A percentile compares a stretch with the other conserved stretches of the same genome.
phyloP scores from a whole-genome alignment of 768 basidiomycete genomes.

The Podaxis mareebaensis region DNA sequence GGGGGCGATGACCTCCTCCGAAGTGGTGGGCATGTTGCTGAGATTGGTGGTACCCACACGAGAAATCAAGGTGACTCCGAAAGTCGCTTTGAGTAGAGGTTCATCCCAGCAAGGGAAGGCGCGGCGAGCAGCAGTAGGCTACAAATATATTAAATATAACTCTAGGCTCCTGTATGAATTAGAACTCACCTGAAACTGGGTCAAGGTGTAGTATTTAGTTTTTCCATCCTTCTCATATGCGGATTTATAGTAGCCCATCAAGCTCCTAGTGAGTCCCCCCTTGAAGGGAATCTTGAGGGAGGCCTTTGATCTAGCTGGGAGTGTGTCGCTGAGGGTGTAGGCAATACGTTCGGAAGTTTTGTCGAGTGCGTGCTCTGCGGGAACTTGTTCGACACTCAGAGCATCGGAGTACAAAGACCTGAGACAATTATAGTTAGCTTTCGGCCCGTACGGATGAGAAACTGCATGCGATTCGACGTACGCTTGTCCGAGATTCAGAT shows the following conservation, averaged over 20 bases:
- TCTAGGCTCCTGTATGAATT: background rate
- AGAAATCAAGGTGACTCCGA: constrained; percentile 75
- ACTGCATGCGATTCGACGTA: constrained; percentile 24
- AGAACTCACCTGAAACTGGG: constrained; percentile 77
- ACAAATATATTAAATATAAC: background rate
- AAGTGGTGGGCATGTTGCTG: constrained; percentile 82
- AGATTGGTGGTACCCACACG: constrained; percentile 72
- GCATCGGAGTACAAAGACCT: constrained; percentile 56
- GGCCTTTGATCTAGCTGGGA: constrained; percentile 69
- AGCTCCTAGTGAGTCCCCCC: constrained; percentile 63
- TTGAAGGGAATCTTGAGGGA: constrained; percentile 69
- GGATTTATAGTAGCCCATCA: constrained; percentile 86
- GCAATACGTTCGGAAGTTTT: constrained; percentile 63
- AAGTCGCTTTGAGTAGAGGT: constrained; percentile 86
- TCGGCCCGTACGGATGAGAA: background rate
- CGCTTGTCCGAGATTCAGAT: constrained; percentile 58
- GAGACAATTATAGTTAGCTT: background rate
- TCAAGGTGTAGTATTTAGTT: constrained; percentile 71
- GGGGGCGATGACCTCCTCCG: constrained; percentile 51
- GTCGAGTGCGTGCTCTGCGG: constrained; percentile 53
- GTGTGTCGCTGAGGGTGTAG: constrained; percentile 53
- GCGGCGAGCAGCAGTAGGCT: constrained; percentile 85
- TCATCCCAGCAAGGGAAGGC: constrained; percentile 94
- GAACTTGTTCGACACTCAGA: constrained; percentile 45
- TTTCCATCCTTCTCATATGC: constrained; percentile 63